Base-by-base conservation (phyloP, 192 early-diverging fungal species). In the Hyaloraphidium curvatum region DNA sequence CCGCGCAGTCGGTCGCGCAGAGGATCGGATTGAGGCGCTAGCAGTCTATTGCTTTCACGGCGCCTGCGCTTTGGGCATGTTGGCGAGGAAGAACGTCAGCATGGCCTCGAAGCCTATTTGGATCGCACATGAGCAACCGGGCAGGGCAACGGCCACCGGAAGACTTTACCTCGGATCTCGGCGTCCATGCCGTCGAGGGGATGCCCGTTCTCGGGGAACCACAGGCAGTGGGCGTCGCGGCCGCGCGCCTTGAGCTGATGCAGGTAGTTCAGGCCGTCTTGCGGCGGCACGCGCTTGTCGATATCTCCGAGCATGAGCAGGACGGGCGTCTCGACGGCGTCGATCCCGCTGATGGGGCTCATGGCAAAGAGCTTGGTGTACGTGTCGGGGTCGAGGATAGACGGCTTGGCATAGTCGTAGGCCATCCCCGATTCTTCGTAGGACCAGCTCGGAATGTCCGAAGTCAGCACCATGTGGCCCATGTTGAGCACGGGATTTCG, bases 401-500 rank as follows among this genome's bases (percentile, higher is more conserved):
- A 62, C n/a, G 82, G 78, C 3, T 59, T 41, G 1, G 66, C 62
- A 39, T 80, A 74, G 21, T 68, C 55, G 59, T 75, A 83, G 0
- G 61, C 52, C 0, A 82, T 48, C 4, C 43, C 43, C 11, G 23
- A 14, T 9, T 25, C 14, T 25, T 48, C 43, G 23, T 22, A 48
- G 5, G 71, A 73, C 82, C 84, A 86, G 54, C 86, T 77, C 3
- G 67, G 70, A 54, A 83, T 81, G 52, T 86, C 79, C n/a, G 72
- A 69, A 51, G 69, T 70, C 28, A 4, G 56, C 17, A 1, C 48
- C 21, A 27, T 21, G 60, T 22, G 43, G 16, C 77, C 80, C 26
- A 84, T 59, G 57, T 73, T 70, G 50, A 78, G 68, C 1, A 86
- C 84, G 2, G 86, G 86, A 63, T 89, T 89, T 29, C 82, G 73